Evolutionary conservation across 148 eudicot genomes (phyloP).

Genomic region (Linanthus parryae): DNA sequence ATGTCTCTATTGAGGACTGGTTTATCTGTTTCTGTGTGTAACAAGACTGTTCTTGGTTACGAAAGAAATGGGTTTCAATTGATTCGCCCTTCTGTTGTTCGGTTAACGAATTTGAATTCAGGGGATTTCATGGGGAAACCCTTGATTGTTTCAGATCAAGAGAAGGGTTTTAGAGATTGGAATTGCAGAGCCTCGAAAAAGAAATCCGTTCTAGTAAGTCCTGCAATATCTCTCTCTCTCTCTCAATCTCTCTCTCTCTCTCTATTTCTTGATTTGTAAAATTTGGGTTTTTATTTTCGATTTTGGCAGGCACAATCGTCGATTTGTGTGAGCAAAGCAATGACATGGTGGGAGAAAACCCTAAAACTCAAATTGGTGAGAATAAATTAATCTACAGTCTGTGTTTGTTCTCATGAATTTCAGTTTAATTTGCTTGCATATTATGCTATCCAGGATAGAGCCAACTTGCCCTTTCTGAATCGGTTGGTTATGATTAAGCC

Average conservation of each 20-base stretch:
- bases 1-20: constrained; percentile 22
- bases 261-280: neutral
- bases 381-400: no score
- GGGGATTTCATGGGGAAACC: constrained; percentile 19
- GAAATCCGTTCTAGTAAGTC: constrained; percentile 26
- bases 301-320: constrained; percentile 50
- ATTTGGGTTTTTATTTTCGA: neutral
- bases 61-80: constrained; percentile 6
- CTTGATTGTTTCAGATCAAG: constrained; percentile 20
- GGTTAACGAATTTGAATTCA: constrained; percentile 6
- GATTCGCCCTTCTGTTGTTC: constrained; percentile 12
- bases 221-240: neutral
- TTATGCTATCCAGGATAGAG: no score
- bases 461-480: no score
- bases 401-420: no score
- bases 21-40: constrained; percentile 17
- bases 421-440: no score
- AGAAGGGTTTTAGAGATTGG: constrained; percentile 13
- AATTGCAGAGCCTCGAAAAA: constrained; percentile 15
- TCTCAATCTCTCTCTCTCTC: neutral
- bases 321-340: constrained; percentile 39
- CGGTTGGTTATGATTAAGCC: no score
- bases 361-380: constrained; percentile 71
- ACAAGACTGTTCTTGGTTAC: constrained; percentile 1
- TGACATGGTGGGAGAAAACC: constrained; percentile 96